Conservation (phyloP, 1,284 basidiomycete genomes). For the Pseudomicrostroma phylloplanum region DNA sequence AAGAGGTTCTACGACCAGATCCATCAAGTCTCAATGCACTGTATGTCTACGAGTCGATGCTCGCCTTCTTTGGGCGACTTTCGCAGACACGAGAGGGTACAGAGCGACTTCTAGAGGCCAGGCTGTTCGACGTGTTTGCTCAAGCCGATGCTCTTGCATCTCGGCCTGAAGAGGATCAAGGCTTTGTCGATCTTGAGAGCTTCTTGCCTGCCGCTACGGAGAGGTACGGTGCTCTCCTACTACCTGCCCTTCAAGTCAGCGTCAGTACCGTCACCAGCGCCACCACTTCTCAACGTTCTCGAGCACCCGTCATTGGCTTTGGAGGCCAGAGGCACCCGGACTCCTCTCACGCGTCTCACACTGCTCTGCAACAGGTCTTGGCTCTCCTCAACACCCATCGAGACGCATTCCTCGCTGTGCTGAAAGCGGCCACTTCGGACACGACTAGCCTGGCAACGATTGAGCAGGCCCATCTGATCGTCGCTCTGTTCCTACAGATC, state of each 20-base stretch:
- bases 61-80: slow-evolving; percentile 78
- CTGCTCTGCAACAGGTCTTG: slow-evolving; percentile 57
- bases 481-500: slow-evolving; percentile 64
- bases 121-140: slow-evolving; percentile 69
- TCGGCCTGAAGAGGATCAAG: slow-evolving; percentile 71
- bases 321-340: not conserved
- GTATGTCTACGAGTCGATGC: slow-evolving; percentile 91
- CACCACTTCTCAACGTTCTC: slow-evolving; percentile 53
- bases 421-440: slow-evolving; percentile 65
- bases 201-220: slow-evolving; percentile 81
- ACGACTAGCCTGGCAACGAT: slow-evolving; percentile 62
- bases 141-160: slow-evolving; percentile 82
- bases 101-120: slow-evolving; percentile 74
- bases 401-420: slow-evolving; percentile 69
- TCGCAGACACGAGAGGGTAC: slow-evolving; percentile 75
- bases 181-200: slow-evolving; percentile 72
- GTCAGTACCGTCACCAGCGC: slow-evolving; percentile 54
- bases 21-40: slow-evolving; percentile 86
- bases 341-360: slow-evolving; percentile 8
- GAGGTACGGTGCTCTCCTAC: slow-evolving; percentile 78
- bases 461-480: slow-evolving; percentile 69
- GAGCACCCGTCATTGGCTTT: slow-evolving; percentile 53
- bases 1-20: slow-evolving; percentile 76
- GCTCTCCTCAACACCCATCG: slow-evolving; percentile 71
- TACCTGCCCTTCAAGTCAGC: slow-evolving; percentile 75